These are phyloP conservation scores for Lavandula angustifolia DNA, from an alignment of 257 asterid genomes.

Conservation along the genomic window DNA sequence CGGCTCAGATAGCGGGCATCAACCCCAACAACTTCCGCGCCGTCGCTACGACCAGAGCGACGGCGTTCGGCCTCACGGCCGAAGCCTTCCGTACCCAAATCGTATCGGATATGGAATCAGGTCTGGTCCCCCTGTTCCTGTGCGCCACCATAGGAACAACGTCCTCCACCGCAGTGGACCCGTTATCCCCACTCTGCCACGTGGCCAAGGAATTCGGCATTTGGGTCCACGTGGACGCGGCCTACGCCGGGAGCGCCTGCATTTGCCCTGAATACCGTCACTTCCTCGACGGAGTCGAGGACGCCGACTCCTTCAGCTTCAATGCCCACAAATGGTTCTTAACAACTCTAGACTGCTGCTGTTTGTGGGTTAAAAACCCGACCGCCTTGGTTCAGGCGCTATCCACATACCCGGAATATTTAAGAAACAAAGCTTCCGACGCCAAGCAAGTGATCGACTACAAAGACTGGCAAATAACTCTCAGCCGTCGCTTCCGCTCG, in stretches of 20 bases:
- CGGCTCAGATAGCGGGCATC: constrained; percentile 70
- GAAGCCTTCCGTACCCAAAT: constrained; percentile 45
- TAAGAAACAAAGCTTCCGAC: constrained; percentile 68
- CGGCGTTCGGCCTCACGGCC: constrained; percentile 42
- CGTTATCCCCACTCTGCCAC: constrained; percentile 47
- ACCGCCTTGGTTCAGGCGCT: constrained; percentile 53
- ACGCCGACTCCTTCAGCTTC: constrained; percentile 70
- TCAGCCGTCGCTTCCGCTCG: constrained; percentile 73
- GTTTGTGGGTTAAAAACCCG: constrained; percentile 81
- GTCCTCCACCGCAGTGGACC: constrained; percentile 68
- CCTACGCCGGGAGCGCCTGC: constrained; percentile 77
- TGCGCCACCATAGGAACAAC: constrained; percentile 78
- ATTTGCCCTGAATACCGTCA: constrained; percentile 70
- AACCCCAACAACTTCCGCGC: constrained; percentile 53
- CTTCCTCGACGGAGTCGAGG: constrained; percentile 66
- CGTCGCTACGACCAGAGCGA: constrained; percentile 42
- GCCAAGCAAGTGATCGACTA: constrained; percentile 67
- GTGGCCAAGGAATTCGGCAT: constrained; percentile 51
- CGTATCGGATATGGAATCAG: constrained; percentile 45
- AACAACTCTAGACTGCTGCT: constrained; percentile 72
- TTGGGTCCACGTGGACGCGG: constrained; percentile 85
- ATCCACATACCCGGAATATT: constrained; percentile 61
- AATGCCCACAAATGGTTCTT: constrained; percentile 83
- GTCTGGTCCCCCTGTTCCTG: constrained; percentile 57
- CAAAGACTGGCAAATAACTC: constrained; percentile 80